Percentiles rank a stretch among this genome's conserved stretches.
Conservation (phyloP, 139 green algal species). For the Chlorella sp. region DNA sequence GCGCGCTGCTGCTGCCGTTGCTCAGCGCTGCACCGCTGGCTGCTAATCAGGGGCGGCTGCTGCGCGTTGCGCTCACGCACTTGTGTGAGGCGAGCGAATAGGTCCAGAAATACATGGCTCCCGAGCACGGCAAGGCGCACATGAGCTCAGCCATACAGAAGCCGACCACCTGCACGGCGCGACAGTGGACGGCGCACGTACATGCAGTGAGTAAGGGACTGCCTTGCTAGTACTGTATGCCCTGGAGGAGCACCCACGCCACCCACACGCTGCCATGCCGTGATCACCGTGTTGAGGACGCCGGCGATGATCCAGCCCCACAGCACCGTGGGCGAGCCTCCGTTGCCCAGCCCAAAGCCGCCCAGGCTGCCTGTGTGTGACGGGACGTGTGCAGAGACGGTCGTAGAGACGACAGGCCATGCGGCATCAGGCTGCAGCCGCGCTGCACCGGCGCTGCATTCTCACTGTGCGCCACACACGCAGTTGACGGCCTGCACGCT, state of each 20-base stretch:
- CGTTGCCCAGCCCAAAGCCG: background rate
- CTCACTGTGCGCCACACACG: background rate
- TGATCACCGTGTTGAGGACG: background rate
- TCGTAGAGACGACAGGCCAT: no score
- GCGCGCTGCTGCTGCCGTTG: background rate
- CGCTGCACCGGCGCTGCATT: background rate
- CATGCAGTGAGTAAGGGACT: background rate
- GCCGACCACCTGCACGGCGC: background rate
- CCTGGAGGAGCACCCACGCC: background rate
- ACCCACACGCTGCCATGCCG: background rate
- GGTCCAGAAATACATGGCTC: conserved; percentile 7
- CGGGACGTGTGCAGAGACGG: background rate
- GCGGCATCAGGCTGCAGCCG: background rate
- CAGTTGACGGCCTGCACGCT: background rate
- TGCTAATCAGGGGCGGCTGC: background rate
- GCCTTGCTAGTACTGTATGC: background rate
- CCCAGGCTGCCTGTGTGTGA: conserved; percentile 4
- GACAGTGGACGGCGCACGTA: background rate
- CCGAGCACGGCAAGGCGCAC: conserved; percentile 1
- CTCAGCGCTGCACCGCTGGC: background rate
- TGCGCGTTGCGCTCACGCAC: background rate
- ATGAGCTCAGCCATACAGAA: conserved; percentile 5
- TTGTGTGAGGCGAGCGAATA: background rate
- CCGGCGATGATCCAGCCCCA: conserved; percentile 3
- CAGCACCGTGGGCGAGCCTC: background rate